Conservation (phyloP, 169 alveolate genomes). For the Fabrea salina region DNA sequence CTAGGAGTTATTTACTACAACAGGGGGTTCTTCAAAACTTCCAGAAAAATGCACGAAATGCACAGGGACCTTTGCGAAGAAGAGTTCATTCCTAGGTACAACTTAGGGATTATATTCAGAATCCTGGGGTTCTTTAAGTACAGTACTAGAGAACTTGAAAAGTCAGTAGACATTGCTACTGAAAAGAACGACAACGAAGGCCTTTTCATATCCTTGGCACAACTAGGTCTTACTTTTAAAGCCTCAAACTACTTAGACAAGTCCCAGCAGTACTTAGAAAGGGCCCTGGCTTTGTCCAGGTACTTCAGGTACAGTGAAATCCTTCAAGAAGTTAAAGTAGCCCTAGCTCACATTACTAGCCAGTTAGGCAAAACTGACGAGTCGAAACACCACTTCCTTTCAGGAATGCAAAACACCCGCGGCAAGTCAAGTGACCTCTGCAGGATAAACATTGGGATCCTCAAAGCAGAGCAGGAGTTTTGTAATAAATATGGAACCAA, state of each 20-base stretch:
- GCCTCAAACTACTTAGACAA: not conserved
- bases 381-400: not conserved
- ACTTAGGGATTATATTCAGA: slow-evolving; percentile 16
- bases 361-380: not conserved
- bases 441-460: slow-evolving; percentile 28
- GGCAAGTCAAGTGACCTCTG: slow-evolving; percentile 8
- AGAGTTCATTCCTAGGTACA: slow-evolving; percentile 1
- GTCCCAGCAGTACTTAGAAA: not conserved
- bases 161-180: not conserved
- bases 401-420: not conserved
- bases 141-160: not conserved
- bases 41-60: not conserved
- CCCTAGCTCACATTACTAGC: not conserved
- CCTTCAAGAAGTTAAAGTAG: not conserved
- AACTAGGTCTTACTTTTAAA: slow-evolving; percentile 1
- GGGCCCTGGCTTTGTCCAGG: not conserved
- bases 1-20: not conserved
- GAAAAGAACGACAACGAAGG: slow-evolving; percentile 5
- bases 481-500: no score
- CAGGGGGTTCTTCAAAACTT: not conserved
- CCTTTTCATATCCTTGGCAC: not conserved
- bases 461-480: not conserved
- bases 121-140: not conserved
- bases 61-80: not conserved
- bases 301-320: not conserved